Evolutionary conservation across 768 basidiomycete genomes (phyloP).

Genomic region (Psilocybe azurescens): DNA sequence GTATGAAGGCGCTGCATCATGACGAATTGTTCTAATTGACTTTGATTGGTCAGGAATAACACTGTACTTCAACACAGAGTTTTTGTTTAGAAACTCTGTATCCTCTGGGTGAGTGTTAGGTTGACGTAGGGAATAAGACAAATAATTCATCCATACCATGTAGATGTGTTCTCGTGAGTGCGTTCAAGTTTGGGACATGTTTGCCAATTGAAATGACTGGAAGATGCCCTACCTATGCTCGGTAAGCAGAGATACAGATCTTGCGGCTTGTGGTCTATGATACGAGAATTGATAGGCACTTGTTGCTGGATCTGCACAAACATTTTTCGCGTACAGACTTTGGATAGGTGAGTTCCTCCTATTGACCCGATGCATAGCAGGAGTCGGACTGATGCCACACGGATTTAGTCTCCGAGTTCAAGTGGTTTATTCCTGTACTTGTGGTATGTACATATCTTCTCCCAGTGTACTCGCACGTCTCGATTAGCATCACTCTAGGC

Average conservation of each 20-base stretch:
- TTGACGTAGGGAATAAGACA: not conserved
- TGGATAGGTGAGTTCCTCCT: slow-evolving; percentile 2
- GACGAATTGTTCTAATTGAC: not conserved
- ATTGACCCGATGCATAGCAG: not conserved
- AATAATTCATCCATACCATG: no score
- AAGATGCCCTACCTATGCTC: slow-evolving; percentile 12
- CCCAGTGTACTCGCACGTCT: not conserved
- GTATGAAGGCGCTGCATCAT: not conserved
- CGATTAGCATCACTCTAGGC: not conserved
- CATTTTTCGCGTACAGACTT: slow-evolving; percentile 11
- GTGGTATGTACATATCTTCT: not conserved
- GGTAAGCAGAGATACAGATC: not conserved
- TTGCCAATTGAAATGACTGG: no score
- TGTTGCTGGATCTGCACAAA: slow-evolving; percentile 10
- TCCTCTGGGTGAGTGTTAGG: not conserved
- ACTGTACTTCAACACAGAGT: slow-evolving; percentile 7
- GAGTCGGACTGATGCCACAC: not conserved
- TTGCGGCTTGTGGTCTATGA: not conserved
- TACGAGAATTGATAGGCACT: not conserved
- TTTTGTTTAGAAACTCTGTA: not conserved
- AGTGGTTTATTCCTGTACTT: slow-evolving; percentile 9
- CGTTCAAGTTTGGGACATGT: not conserved
- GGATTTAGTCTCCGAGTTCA: not conserved
- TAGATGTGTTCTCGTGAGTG: slow-evolving; percentile 3
- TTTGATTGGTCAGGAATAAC: not conserved